A percentile compares a stretch with the other conserved stretches of the same genome.
phyloP scores from a whole-genome alignment of 768 basidiomycete genomes.

The Naganishia vaughanmartiniae region DNA sequence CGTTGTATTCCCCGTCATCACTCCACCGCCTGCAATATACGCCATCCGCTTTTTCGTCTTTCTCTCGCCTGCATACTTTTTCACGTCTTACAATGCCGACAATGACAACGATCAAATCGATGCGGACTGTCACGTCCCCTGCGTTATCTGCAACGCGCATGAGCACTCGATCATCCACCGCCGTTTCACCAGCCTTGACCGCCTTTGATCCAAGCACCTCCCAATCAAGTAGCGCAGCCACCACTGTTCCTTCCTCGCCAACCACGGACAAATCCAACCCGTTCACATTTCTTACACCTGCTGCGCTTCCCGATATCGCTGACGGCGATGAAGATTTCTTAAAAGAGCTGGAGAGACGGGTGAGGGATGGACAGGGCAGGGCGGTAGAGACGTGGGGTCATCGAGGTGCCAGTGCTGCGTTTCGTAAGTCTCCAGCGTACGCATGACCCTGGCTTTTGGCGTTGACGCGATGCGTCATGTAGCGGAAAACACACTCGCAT shows the following conservation, averaged over 20 bases:
- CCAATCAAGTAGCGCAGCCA: slow-evolving; percentile 2
- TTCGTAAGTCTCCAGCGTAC: slow-evolving; percentile 40
- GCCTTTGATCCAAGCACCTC: slow-evolving; percentile 33
- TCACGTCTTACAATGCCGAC: not conserved
- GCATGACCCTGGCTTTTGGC: not conserved
- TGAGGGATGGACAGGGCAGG: slow-evolving; percentile 23
- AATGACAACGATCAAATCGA: not conserved
- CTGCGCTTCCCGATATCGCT: slow-evolving; percentile 1
- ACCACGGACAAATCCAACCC: not conserved
- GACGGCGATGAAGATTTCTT: not conserved
- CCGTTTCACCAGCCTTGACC: slow-evolving; percentile 36
- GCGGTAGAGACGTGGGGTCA: slow-evolving; percentile 74
- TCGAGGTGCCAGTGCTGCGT: slow-evolving; percentile 64
- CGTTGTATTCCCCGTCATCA: not conserved
- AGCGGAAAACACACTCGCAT: slow-evolving; percentile 86
- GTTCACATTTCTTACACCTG: not conserved
- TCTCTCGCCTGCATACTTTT: not conserved
- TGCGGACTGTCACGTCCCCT: not conserved
- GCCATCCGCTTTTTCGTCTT: not conserved
- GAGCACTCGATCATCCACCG: not conserved
- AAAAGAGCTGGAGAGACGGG: slow-evolving; percentile 7
- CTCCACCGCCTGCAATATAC: not conserved
- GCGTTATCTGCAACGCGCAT: not conserved
- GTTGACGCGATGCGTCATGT: slow-evolving; percentile 57
- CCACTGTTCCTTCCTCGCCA: slow-evolving; percentile 24